phyloP scores from a whole-genome alignment of 768 basidiomycete genomes.

The Boletus subparvulus region DNA sequence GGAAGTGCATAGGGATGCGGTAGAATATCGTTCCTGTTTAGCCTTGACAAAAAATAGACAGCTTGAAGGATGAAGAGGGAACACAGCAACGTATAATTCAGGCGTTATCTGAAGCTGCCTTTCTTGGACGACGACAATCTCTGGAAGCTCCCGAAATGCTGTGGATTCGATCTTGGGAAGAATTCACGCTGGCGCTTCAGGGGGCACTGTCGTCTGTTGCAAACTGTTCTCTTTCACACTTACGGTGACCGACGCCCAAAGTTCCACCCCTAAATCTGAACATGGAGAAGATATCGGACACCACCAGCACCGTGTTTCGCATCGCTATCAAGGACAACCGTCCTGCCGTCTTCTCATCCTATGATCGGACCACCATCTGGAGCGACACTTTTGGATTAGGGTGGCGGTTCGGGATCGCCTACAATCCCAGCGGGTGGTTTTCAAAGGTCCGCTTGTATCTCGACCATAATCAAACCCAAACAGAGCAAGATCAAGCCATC shows the following conservation, averaged over 20 bases:
- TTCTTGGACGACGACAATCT: slow-evolving; percentile 6
- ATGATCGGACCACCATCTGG: slow-evolving; percentile 16
- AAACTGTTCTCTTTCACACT: not conserved
- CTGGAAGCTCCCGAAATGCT: slow-evolving; percentile 3
- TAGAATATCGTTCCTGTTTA: not conserved
- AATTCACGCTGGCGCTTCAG: not conserved
- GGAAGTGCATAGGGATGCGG: not conserved
- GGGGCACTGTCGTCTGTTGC: not conserved
- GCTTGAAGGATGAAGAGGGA: not conserved
- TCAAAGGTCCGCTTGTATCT: slow-evolving; percentile 24
- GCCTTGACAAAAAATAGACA: not conserved
- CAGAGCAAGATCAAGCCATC: slow-evolving; percentile 21
- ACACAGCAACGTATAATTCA: not conserved
- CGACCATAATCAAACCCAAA: slow-evolving; percentile 24
- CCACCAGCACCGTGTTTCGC: slow-evolving; percentile 23
- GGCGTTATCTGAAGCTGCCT: slow-evolving; percentile 4
- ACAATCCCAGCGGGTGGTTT: slow-evolving; percentile 22
- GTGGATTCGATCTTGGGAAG: not conserved
- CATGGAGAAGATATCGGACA: slow-evolving; percentile 29
- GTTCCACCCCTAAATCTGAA: not conserved
- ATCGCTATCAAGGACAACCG: slow-evolving; percentile 22
- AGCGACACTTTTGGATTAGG: slow-evolving; percentile 27
- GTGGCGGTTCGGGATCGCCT: slow-evolving; percentile 29
- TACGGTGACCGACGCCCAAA: not conserved
- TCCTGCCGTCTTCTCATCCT: slow-evolving; percentile 14